These are phyloP conservation scores for Phtheirospermum japonicum DNA, from an alignment of 257 asterid species.

Conservation along the genomic window DNA sequence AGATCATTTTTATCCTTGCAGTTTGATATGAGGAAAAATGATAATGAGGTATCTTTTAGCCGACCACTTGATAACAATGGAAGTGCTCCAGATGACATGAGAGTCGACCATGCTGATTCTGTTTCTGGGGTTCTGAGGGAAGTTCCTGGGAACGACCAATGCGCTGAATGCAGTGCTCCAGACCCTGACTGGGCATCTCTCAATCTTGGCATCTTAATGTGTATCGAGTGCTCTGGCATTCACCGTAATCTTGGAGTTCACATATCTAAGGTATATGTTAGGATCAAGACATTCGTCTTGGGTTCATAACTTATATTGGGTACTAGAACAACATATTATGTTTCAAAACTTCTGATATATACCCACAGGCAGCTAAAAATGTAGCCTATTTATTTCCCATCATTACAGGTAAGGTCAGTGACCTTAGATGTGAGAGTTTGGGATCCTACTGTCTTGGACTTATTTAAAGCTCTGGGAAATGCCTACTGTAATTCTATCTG, in stretches of 20 bases:
- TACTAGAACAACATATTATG: neutral
- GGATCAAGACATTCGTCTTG: neutral
- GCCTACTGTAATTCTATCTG: conserved; percentile 81
- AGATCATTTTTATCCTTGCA: conserved; percentile 37
- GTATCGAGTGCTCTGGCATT: conserved; percentile 98
- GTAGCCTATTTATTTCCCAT: conserved; percentile 27
- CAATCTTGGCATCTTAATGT: conserved; percentile 86
- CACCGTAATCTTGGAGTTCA: conserved; percentile 99
- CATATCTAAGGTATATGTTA: conserved; percentile 72
- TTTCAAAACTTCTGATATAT: conserved; percentile 7
- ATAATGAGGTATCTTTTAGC: conserved; percentile 40
- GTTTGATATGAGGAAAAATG: conserved; percentile 54
- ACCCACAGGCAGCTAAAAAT: neutral
- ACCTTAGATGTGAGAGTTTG: conserved; percentile 92
- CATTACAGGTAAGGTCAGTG: conserved; percentile 81
- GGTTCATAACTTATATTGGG: neutral
- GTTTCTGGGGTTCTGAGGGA: conserved; percentile 77
- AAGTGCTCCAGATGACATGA: conserved; percentile 37
- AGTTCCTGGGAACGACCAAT: conserved; percentile 78
- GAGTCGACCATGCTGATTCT: conserved; percentile 51
- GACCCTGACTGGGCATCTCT: conserved; percentile 98
- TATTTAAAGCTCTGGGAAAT: conserved; percentile 82
- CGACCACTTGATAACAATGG: conserved; percentile 41
- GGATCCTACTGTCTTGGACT: conserved; percentile 83
- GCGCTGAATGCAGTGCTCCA: conserved; percentile 86